Percentiles rank a stretch among this genome's conserved stretches.
Evolutionary conservation across 2,329 filamentous ascomycete genomes (phyloP).

Genomic region (Cladosporium sp.): DNA sequence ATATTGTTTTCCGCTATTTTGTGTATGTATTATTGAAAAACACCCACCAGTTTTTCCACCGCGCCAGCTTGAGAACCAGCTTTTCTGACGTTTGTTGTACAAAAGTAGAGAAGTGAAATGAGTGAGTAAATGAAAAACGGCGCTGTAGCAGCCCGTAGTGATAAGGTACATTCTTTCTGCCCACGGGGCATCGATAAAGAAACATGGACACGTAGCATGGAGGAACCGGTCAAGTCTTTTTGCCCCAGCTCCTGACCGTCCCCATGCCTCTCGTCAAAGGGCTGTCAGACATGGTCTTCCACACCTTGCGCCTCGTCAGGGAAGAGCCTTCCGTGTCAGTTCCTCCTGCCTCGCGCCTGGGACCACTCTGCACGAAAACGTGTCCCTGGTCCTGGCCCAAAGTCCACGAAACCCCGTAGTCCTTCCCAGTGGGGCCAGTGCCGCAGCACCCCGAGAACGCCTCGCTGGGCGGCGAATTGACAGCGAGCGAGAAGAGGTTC

Average conservation of each 20-base stretch:
- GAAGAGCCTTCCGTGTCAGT: background rate
- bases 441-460: constrained; percentile 57
- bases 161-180: too few species aligned
- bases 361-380: constrained; percentile 20
- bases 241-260: constrained; percentile 2
- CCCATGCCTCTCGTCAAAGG: background rate
- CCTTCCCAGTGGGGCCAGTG: constrained; percentile 52
- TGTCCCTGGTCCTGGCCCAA: constrained; percentile 21
- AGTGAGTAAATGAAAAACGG: too few species aligned
- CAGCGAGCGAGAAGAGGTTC: constrained; percentile 71
- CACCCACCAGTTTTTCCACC: too few species aligned
- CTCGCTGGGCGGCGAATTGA: constrained; percentile 38
- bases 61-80: too few species aligned
- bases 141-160: too few species aligned
- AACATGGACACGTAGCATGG: too few species aligned
- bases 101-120: too few species aligned
- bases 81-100: too few species aligned
- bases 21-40: too few species aligned
- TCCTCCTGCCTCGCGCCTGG: background rate
- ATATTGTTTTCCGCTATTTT: too few species aligned
- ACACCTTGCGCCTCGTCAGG: constrained; percentile 8
- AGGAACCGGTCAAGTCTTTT: background rate
- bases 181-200: too few species aligned
- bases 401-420: constrained; percentile 47
- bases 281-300: constrained; percentile 3